A percentile compares a stretch with the other conserved stretches of the same genome.
phyloP scores from a whole-genome alignment of 192 early-diverging fungal species.

The Coemansia sp. region DNA sequence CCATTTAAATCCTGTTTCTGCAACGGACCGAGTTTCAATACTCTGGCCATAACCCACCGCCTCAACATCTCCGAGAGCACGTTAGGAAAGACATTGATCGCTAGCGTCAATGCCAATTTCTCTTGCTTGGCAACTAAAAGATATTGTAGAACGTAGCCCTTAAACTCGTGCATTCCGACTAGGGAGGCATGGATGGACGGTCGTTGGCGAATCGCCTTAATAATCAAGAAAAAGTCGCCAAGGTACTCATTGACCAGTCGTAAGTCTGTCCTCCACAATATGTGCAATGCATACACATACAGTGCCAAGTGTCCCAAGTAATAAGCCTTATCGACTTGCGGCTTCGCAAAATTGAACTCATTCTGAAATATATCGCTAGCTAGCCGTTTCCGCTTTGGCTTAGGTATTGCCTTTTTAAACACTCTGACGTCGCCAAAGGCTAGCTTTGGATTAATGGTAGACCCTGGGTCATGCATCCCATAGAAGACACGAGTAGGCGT shows the following conservation, averaged over 20 bases:
- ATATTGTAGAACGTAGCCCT: conserved; percentile 20
- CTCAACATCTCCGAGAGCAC: background rate
- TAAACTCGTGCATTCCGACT: conserved; percentile 1
- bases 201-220: conserved; percentile 48
- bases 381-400: background rate
- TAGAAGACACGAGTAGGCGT: conserved; percentile 32
- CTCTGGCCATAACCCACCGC: conserved; percentile 27
- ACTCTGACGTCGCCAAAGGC: conserved; percentile 13
- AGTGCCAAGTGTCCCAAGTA: conserved; percentile 22
- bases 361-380: background rate
- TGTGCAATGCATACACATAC: conserved; percentile 26
- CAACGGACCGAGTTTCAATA: background rate
- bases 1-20: background rate
- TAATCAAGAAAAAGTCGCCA: conserved; percentile 44
- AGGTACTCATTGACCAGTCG: conserved; percentile 5
- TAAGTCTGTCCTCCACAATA: background rate
- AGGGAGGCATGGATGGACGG: conserved; percentile 20
- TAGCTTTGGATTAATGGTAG: conserved; percentile 4
- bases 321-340: background rate
- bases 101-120: conserved; percentile 23
- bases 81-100: conserved; percentile 13
- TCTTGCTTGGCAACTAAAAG: conserved; percentile 25
- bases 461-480: background rate
- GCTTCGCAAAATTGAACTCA: conserved; percentile 39
- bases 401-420: conserved; percentile 4